Evolutionary conservation across 441 rosid species (phyloP), one percentile per base, ranked within the genome.

Genomic region (Manihot esculenta): DNA sequence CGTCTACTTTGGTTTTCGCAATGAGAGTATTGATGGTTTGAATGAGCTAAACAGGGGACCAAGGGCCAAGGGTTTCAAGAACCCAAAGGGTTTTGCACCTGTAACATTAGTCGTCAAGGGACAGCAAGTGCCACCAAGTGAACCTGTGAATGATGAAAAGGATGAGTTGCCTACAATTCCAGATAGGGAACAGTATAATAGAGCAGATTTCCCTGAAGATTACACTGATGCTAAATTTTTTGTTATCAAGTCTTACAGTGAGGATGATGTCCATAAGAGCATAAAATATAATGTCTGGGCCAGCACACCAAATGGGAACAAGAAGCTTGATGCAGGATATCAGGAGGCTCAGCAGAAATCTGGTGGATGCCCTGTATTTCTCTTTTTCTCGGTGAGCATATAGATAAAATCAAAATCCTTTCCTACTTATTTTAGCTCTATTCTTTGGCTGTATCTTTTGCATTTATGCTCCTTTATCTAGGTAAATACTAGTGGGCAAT

Each of bases 401-500:
- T 78, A 62, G 51, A 69, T 78, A 66, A 38, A 10, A 26, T 45
- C 38, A 42, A 49, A 57, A 7, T 21, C 1, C 10, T 20, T 59
- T 3, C 33, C 23, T 41, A 47, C 41, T 49, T 27, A 3, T 62
- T 59, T 47, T 4, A 17, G 15, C 21, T 14, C 30, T 53, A 41
- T 74, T 20, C 18, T 2, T 26, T 64, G 45, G 18, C 7, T 17
- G 67, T 47, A 17, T 0, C 56, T 0, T 56, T 15, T 47, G n/a
- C 18, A 41, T 1, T 72, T 24, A 67, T 33, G 4, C 62, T 17
- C 10, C 65, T 51, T 53, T 48, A 14, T 50, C 8, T 67, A 92
- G 97, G 97, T 92, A 66, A 94, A 94, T 78, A 85, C 97, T 30
- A 94, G 99, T 74, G 99, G 99, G 4, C 97, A 90, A 62, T 94